phyloP scores from a whole-genome alignment of 345 rosid genomes.

The Dipteronia dyeriana region DNA sequence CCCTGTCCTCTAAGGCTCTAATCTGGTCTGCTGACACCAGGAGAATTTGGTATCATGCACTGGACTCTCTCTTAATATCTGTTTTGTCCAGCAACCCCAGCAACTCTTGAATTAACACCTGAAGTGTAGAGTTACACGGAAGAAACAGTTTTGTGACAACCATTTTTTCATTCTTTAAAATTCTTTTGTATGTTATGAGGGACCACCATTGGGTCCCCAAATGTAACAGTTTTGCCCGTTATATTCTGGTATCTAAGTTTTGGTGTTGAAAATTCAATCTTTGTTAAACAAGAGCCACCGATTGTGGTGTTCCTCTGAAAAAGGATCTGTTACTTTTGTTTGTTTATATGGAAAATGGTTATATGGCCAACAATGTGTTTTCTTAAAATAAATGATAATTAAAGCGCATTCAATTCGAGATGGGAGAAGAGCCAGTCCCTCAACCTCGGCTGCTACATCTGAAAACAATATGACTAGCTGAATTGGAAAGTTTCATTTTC shows the following conservation, averaged over 20 bases:
- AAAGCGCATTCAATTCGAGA: no score
- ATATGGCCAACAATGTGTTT: no score
- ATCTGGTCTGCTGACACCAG: background rate
- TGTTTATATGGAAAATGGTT: no score
- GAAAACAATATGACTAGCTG: background rate
- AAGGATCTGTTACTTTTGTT: no score
- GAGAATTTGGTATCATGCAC: background rate
- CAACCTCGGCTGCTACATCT: background rate
- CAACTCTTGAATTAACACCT: conserved; percentile 12
- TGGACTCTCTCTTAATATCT: background rate
- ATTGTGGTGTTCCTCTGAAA: background rate
- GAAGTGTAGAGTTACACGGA: conserved; percentile 21
- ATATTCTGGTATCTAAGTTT: conserved; percentile 8
- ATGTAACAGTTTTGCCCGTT: conserved; percentile 15
- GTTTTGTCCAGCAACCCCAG: background rate
- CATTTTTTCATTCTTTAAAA: conserved; percentile 30
- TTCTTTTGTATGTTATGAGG: conserved; percentile 12
- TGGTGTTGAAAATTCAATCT: background rate
- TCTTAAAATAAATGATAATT: no score
- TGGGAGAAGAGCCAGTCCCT: no score
- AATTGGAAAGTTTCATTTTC: background rate
- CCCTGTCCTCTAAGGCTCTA: conserved; percentile 1
- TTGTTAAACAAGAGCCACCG: background rate
- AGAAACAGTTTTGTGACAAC: conserved; percentile 2
- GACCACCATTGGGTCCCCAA: conserved; percentile 16